Base-by-base conservation (phyloP, 768 basidiomycete species). In the Rhodocollybia butyracea region DNA sequence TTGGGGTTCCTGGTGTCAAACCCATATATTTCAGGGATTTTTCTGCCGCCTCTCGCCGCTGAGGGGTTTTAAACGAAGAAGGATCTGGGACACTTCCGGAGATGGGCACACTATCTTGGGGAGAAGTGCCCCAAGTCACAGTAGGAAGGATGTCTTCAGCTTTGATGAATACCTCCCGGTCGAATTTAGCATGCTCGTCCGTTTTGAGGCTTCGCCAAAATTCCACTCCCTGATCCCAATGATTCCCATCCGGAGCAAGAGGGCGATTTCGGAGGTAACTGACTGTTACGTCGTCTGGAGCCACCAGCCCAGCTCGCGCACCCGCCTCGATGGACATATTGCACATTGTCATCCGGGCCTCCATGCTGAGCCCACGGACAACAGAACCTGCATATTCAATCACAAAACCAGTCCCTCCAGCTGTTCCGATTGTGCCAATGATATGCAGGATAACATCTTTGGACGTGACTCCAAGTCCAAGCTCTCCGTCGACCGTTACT, bases 251-350 rank as follows among this genome's bases (percentile, higher is more conserved):
- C 30, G 93, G 93, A 27, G 87, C 82, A 47, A 95, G 76, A 40
- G 93, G 92, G 42, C 91, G 85, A 46, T 85, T 81, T 54, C 81
- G 82, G 58, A 95, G 85, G 70, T 95, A 95, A 29, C 80, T 77
- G 65, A 94, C 93, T 10, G 93, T 95, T 57, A 86, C 75, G 24
- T 94, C 87, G 66, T 95, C 93, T 1, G 93, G 92, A 17, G 91
- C 92, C 55, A 95, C 80, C 91, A 95, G 93, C 48, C 92, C 92
- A 12, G 93, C 93, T 63, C 93, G 83, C 61, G 93, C 93, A 63
- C 93, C 93, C 54, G 86, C 93, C 69, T 95, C 93, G 65, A 95
- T 94, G 57, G 91, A 93, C 93, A 95, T 94, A 73, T 95, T 95
- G 74, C 92, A 94, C 58, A 86, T 85, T 63, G 86, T 89, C 89